Evolutionary conservation across 495 filamentous ascomycete genomes (phyloP).

Genomic region (Xylaria nigripes): DNA sequence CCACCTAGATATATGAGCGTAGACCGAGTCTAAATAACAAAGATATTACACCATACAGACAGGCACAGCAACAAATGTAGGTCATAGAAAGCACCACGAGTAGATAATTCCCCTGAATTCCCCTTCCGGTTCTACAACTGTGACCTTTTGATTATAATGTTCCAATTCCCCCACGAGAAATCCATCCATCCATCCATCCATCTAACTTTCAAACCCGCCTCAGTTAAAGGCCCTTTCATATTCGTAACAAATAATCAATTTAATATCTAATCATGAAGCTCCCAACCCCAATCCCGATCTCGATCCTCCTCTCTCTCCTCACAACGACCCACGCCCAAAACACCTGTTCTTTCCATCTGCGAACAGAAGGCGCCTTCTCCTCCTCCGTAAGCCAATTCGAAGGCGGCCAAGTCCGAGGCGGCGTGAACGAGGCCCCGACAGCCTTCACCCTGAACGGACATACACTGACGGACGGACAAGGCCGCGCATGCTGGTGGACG

Average conservation of each 20-base stretch:
- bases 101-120: neutral
- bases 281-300: constrained; percentile 12
- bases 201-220: neutral
- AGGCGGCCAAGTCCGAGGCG: constrained; percentile 15
- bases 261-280: constrained; percentile 6
- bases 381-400: constrained; percentile 20
- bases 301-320: constrained; percentile 13
- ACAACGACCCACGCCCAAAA: constrained; percentile 16
- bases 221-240: neutral
- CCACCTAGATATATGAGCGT: neutral
- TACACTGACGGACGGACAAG: constrained; percentile 17
- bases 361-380: constrained; percentile 13
- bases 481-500: constrained; percentile 26
- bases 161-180: no score
- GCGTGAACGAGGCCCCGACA: constrained; percentile 8
- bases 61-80: neutral
- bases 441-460: constrained; percentile 18
- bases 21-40: neutral
- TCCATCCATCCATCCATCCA: no score
- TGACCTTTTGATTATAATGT: no score
- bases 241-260: neutral
- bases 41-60: neutral
- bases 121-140: neutral
- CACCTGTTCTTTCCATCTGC: constrained; percentile 18
- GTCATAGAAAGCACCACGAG: neutral